Evolutionary conservation across 2,329 filamentous ascomycete genomes (phyloP), one percentile per base, ranked within the genome.

Genomic region (Seiridium cupressi): DNA sequence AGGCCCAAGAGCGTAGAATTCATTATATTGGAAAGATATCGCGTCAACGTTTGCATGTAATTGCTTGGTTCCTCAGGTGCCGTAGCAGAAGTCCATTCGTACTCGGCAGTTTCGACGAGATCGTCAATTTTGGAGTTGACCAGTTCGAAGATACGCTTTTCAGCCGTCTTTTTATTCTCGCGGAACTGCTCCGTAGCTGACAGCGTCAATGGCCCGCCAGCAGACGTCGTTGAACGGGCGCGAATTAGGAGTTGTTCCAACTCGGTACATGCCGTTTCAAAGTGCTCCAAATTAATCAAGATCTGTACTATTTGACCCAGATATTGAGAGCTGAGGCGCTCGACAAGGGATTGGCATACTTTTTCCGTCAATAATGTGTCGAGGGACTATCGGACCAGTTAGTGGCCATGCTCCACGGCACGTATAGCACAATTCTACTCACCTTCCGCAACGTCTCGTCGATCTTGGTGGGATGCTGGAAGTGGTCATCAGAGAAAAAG

Each of bases 91-190:
- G 77, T 81, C 81, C 95, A 99, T 73, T 98, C 92, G 72, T 99
- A 99, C 76, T 99, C 95, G 38, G 95, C 94, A 0, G 93, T 98
- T 68, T 97, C 94, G 58, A 99, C 91, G 9, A 99, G 84, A 72
- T 99, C 95, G 70, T 98, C 94, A 68, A 99, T 98, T 79, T 99
- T 99, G 60, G 91, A 96, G 77, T 99, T 98, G 64, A 99, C 95
- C 0, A 99, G 84, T 76, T 99, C 96, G 71, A 99, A 99, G 60
- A 99, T 98, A 40, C 96, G 90, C 77, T 97, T 97, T 72, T 97
- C 94, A 0, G 95, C 95, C 1, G 90, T 93, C 78, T 98, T 97
- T 77, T 97, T 97, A 72, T 96, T 93, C 68, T 84, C 88, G 46
- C 88, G 84, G 74, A 99, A 99, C 61, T 92, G 86, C 65, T 92